phyloP scores from a whole-genome alignment of 2,329 filamentous ascomycete species.

The Fulvia fulva region DNA sequence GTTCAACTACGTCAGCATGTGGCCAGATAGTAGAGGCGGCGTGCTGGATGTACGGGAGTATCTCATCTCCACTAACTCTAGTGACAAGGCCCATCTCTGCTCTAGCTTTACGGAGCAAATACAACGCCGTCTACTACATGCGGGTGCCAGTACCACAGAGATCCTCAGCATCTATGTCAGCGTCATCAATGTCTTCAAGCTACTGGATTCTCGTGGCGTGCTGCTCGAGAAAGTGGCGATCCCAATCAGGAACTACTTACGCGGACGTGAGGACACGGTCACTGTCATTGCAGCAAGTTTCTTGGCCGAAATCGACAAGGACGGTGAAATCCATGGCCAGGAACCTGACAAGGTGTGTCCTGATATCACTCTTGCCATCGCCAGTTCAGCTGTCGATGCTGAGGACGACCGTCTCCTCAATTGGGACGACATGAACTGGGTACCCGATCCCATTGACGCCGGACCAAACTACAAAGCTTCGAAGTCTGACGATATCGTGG shows the following conservation, averaged over 20 bases:
- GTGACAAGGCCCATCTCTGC: constrained; percentile 66
- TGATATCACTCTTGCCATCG: constrained; percentile 65
- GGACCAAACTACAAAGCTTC: constrained; percentile 84
- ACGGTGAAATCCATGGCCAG: constrained; percentile 35
- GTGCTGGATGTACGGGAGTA: constrained; percentile 66
- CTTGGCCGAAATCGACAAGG: constrained; percentile 57
- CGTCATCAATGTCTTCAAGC: constrained; percentile 73
- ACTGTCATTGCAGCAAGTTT: constrained; percentile 72
- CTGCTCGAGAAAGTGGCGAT: constrained; percentile 70
- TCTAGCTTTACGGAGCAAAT: constrained; percentile 64
- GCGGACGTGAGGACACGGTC: constrained; percentile 72
- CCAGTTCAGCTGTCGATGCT: constrained; percentile 54
- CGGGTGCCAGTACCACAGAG: constrained; percentile 70
- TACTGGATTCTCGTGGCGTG: constrained; percentile 72
- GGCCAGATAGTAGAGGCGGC: constrained; percentile 67
- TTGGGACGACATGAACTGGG: constrained; percentile 91
- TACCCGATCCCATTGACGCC: constrained; percentile 88
- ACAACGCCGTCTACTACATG: constrained; percentile 65
- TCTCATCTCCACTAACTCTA: constrained; percentile 64
- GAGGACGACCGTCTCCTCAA: constrained; percentile 62
- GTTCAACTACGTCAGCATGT: constrained; percentile 74
- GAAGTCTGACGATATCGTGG: constrained; percentile 85
- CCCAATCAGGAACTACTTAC: constrained; percentile 70
- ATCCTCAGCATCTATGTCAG: constrained; percentile 75
- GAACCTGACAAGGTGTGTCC: constrained; percentile 52